Percentiles rank a stretch among this genome's conserved stretches.
phyloP scores from a whole-genome alignment of 495 filamentous ascomycete species.

The Talaromyces nanjingensis region DNA sequence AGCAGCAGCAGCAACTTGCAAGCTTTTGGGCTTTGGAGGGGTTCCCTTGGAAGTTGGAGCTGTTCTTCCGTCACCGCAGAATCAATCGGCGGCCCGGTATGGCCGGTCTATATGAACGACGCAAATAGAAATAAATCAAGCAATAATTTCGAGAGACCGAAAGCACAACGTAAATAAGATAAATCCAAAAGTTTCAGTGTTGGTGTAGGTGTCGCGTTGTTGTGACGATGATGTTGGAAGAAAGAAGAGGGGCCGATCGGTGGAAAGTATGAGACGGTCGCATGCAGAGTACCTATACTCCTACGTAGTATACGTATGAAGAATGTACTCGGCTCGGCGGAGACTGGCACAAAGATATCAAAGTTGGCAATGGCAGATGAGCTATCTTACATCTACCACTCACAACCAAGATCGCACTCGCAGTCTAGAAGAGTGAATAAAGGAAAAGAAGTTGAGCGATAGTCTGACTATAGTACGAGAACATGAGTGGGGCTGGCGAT shows the following conservation, averaged over 20 bases:
- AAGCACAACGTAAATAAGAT: not conserved
- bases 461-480: not conserved
- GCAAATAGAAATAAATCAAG: not conserved
- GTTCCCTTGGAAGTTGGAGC: not conserved
- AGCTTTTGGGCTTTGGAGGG: conserved; percentile 6
- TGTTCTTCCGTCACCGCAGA: not conserved
- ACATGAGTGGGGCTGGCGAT: conserved; percentile 5
- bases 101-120: not conserved
- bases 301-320: not conserved
- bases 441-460: not conserved
- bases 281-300: not conserved
- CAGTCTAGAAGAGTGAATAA: not conserved
- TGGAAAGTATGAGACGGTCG: not conserved
- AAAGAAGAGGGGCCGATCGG: not conserved
- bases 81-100: not conserved
- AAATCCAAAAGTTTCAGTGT: not conserved
- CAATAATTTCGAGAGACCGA: not conserved
- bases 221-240: not conserved
- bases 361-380: not conserved
- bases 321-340: not conserved
- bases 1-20: not conserved
- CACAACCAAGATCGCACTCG: not conserved
- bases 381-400: not conserved
- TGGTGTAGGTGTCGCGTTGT: not conserved
- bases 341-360: not conserved